phyloP scores from a whole-genome alignment of 2,329 filamentous ascomycete genomes.

The Penicillium corylophilum region DNA sequence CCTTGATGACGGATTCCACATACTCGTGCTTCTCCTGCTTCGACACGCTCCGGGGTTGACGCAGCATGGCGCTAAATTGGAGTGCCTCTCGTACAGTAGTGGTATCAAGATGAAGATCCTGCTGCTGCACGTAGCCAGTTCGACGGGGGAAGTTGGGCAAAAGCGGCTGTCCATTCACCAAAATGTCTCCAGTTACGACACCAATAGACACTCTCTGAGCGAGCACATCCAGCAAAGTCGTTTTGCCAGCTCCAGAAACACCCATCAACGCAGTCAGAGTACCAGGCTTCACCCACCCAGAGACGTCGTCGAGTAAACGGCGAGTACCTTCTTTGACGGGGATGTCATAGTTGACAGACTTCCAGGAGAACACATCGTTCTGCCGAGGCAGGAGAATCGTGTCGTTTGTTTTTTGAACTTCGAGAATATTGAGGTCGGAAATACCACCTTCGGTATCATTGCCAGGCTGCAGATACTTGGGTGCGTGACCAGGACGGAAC shows the following conservation, averaged over 20 bases:
- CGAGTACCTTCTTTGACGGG: conserved; percentile 44
- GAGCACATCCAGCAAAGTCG: conserved; percentile 57
- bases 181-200: conserved; percentile 63
- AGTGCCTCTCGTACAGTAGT: conserved; percentile 83
- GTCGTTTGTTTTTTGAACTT: conserved; percentile 12
- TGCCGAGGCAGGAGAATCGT: conserved; percentile 16
- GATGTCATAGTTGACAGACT: conserved; percentile 69
- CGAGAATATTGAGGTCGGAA: conserved; percentile 4
- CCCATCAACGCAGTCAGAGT: conserved; percentile 59
- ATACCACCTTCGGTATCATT: conserved; percentile 7
- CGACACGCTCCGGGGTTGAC: conserved; percentile 70
- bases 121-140: conserved; percentile 66
- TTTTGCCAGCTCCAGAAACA: conserved; percentile 61
- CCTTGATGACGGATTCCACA: conserved; percentile 75
- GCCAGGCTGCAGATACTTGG: conserved; percentile 14
- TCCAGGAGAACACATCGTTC: conserved; percentile 31
- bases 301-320: conserved; percentile 45
- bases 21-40: conserved; percentile 74
- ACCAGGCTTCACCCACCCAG: conserved; percentile 55
- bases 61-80: conserved; percentile 78
- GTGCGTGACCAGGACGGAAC: conserved; percentile 59
- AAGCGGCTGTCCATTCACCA: conserved; percentile 60
- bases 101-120: conserved; percentile 75
- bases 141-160: conserved; percentile 60
- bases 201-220: conserved; percentile 59